Percentiles rank a stretch among this genome's conserved stretches.
Evolutionary conservation across 257 asterid species (phyloP).

Genomic region (Buddleja alternifolia): DNA sequence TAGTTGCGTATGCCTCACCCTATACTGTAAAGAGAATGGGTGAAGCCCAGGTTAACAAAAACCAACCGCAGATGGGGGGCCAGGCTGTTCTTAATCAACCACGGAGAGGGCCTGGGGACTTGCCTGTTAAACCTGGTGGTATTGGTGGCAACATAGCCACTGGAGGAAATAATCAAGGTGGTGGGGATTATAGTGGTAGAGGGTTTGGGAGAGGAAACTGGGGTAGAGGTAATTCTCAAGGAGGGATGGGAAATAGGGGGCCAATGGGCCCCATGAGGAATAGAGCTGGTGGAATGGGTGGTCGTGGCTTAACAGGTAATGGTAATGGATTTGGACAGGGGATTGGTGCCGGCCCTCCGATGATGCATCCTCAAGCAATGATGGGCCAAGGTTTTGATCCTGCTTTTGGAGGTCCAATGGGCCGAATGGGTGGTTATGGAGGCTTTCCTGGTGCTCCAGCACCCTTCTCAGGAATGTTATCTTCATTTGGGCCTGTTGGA

Average conservation of each 20-base stretch:
- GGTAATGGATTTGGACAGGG: constrained; percentile 73
- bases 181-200: constrained; percentile 50
- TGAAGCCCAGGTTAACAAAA: constrained; percentile 71
- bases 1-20: constrained; percentile 83
- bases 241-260: constrained; percentile 51
- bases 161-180: constrained; percentile 45
- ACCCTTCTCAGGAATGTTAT: constrained; percentile 60
- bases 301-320: constrained; percentile 64
- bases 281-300: constrained; percentile 71
- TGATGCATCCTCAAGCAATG: constrained; percentile 75
- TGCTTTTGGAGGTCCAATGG: constrained; percentile 82
- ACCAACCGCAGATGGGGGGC: constrained; percentile 59
- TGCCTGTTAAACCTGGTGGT: constrained; percentile 49
- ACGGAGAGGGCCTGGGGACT: constrained; percentile 64
- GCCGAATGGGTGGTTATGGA: constrained; percentile 78
- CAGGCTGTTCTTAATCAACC: constrained; percentile 52
- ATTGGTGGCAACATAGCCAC: constrained; percentile 42
- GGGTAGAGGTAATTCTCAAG: constrained; percentile 56
- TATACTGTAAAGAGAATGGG: constrained; percentile 74
- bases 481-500: constrained; percentile 74
- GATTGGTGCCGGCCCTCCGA: constrained; percentile 65
- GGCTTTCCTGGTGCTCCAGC: constrained; percentile 82
- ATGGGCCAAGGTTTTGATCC: constrained; percentile 92
- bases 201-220: constrained; percentile 80
- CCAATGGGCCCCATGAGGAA: constrained; percentile 48